These are phyloP conservation scores for Dactylella cylindrospora DNA, from an alignment of 2,329 filamentous ascomycete genomes.

Conservation along the genomic window DNA sequence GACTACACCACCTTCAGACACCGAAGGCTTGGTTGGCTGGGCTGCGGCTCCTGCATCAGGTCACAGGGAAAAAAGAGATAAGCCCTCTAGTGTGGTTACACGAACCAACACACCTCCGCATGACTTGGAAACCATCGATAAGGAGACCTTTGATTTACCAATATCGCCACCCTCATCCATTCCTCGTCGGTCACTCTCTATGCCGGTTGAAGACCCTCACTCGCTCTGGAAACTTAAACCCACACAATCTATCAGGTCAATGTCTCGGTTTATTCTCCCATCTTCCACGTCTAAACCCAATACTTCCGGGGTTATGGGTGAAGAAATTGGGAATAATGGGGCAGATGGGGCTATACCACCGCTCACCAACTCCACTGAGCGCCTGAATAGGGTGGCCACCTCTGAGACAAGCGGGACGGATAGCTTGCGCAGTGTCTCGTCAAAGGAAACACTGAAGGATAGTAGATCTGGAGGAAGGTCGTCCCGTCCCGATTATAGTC, in stretches of 20 bases:
- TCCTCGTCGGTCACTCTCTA: conserved; percentile 32
- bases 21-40: conserved; percentile 3
- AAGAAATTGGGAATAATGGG: conserved; percentile 17
- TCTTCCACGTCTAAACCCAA: conserved; percentile 21
- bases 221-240: conserved; percentile 21
- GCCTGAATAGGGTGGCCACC: conserved; percentile 20
- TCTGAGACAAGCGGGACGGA: conserved; percentile 16
- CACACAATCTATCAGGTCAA: conserved; percentile 31
- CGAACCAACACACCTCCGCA: conserved; percentile 31
- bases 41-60: neutral
- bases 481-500: conserved; percentile 26
- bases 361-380: conserved; percentile 33
- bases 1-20: conserved; percentile 28
- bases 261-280: conserved; percentile 39
- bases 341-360: conserved; percentile 24
- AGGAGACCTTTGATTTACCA: conserved; percentile 24
- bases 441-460: conserved; percentile 39
- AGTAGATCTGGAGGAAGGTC: conserved; percentile 24
- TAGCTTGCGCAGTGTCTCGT: conserved; percentile 22
- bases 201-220: conserved; percentile 15
- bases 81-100: conserved; percentile 39
- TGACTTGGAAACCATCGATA: conserved; percentile 17
- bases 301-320: conserved; percentile 13
- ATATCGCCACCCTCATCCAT: conserved; percentile 34
- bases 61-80: conserved; percentile 24